Evolutionary conservation across 495 filamentous ascomycete species (phyloP).

Genomic region (Tuber borchii): DNA sequence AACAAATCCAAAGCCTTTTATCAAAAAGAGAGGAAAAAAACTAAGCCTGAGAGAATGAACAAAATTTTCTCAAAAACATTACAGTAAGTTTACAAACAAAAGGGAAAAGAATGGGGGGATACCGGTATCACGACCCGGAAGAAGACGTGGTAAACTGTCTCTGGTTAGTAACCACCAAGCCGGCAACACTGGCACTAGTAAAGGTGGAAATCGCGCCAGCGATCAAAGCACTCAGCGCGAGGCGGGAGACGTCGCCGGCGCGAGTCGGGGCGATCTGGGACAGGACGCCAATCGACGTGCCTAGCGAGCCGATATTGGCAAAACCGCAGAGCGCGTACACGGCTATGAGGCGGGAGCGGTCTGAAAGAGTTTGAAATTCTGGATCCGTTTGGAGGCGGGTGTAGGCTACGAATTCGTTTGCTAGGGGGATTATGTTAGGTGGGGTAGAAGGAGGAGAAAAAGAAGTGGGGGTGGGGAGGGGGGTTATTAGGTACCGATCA

Average conservation of each 20-base stretch:
- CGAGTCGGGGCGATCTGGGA: slow-evolving; percentile 70
- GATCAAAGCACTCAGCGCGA: slow-evolving; percentile 71
- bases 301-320: slow-evolving; percentile 34
- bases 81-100: slow-evolving; percentile 6
- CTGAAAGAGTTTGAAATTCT: slow-evolving; percentile 50
- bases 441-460: background rate
- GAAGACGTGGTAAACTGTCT: slow-evolving; percentile 25
- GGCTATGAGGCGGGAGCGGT: slow-evolving; percentile 65
- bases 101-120: background rate
- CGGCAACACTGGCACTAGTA: slow-evolving; percentile 74
- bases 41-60: background rate
- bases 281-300: slow-evolving; percentile 54
- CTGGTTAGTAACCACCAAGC: slow-evolving; percentile 58
- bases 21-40: background rate
- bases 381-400: slow-evolving; percentile 26
- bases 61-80: background rate
- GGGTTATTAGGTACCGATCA: slow-evolving; percentile 52
- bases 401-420: slow-evolving; percentile 50
- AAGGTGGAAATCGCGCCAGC: slow-evolving; percentile 72
- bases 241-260: slow-evolving; percentile 63
- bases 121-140: background rate
- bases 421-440: slow-evolving; percentile 8
- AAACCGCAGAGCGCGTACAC: slow-evolving; percentile 61
- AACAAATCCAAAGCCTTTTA: background rate
- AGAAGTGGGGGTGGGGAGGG: background rate